Base-by-base conservation (phyloP, 116 monocot genomes). In the Iris pallida region DNA sequence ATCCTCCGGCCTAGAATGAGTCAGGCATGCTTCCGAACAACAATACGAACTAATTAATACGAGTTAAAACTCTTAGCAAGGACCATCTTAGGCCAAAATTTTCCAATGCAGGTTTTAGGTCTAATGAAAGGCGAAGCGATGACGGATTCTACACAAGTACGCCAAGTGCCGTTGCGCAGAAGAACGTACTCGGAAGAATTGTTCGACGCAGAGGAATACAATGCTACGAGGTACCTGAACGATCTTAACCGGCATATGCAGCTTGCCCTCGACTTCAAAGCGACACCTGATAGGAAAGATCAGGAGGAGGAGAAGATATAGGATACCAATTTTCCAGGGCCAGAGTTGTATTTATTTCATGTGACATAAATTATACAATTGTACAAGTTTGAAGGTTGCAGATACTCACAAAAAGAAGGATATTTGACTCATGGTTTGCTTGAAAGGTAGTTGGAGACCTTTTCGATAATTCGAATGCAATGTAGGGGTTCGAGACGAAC, bases 211-310 rank as follows among this genome's bases (percentile, higher is more conserved):
- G 77, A 82, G 11, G 82, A 77, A 13, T 74, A 77, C 16, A 69
- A 73, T 47, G 47, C 59, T 4, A 64, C 77, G 4, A 82, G 58
- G 43, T 69, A 78, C 47, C 61, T 82, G 53, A 69, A 44, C 0
- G 82, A 77, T 53, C 41, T 77, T 13, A 73, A 16, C 20, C 63
- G 69, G 42, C 77, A 82, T 42, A 76, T 58, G 64, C 43, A 77
- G 60, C 18, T 82, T 17, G 82, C 73, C 64, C 53, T 82, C 10
- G 82, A 81, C 53, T 81, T 67, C 55, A n/a, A n/a, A n/a, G n/a
- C n/a, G n/a, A n/a, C n/a, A n/a, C n/a, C n/a, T n/a, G n/a, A n/a
- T n/a, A n/a, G n/a, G n/a, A n/a, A n/a, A n/a, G n/a, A n/a, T n/a
- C n/a, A n/a, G n/a, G n/a, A n/a, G n/a, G n/a, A n/a, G n/a, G n/a